Evolutionary conservation across 352 stramenopile species (phyloP).

Genomic region (Pythium sp.): DNA sequence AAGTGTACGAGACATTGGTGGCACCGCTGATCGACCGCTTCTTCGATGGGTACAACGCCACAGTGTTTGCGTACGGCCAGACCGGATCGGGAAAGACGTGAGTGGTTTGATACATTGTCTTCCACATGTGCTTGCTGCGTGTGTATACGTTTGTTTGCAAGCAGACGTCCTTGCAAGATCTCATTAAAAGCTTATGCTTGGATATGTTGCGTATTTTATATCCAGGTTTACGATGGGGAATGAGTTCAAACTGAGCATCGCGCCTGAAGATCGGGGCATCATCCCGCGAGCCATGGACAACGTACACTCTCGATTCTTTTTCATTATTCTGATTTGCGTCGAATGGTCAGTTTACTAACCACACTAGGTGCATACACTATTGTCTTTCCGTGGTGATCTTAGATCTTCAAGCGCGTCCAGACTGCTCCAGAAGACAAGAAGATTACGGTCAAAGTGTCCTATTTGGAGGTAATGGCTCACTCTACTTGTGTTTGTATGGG

Average conservation of each 20-base stretch:
- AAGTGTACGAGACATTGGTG: constrained; percentile 58
- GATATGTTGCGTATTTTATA: constrained; percentile 10
- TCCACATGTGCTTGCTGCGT: background rate
- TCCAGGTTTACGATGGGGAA: constrained; percentile 95
- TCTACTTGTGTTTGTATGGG: background rate
- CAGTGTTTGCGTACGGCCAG: constrained; percentile 94
- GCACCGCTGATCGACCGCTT: constrained; percentile 72
- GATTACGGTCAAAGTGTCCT: constrained; percentile 62
- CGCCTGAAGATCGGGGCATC: constrained; percentile 49
- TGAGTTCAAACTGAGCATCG: constrained; percentile 43
- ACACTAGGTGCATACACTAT: background rate
- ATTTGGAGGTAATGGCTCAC: constrained; percentile 48
- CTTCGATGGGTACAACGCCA: constrained; percentile 95
- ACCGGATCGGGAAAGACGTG: constrained; percentile 87
- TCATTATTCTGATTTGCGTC: too few relatives aligned
- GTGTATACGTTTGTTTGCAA: background rate
- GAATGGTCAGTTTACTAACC: background rate
- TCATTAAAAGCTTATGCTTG: background rate
- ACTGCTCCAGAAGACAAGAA: constrained; percentile 26
- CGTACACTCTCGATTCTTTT: constrained; percentile 22
- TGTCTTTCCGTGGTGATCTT: background rate
- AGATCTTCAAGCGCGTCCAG: constrained; percentile 55
- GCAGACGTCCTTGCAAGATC: background rate
- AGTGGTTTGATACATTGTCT: constrained; percentile 1
- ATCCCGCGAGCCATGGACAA: constrained; percentile 81